A percentile compares a stretch with the other conserved stretches of the same genome.
Conservation (phyloP, 2,329 filamentous ascomycete genomes). For the Coniochaeta prunicola region DNA sequence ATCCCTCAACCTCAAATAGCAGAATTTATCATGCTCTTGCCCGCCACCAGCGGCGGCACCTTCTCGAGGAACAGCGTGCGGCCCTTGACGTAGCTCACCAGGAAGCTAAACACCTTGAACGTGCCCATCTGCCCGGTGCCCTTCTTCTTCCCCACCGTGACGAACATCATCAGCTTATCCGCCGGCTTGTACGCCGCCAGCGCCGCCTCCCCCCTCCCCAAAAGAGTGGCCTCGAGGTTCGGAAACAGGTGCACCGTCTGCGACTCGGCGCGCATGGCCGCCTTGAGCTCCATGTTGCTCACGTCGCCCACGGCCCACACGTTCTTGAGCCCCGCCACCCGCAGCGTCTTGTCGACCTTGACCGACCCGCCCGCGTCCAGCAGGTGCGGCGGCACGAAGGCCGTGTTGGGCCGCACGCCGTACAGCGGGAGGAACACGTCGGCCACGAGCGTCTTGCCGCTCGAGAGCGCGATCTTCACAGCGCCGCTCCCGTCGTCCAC, state of each 20-base stretch:
- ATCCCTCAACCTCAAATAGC: background rate
- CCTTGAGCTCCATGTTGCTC: slow-evolving; percentile 16
- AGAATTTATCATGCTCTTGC: background rate
- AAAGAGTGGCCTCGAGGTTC: slow-evolving; percentile 14
- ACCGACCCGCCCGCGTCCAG: slow-evolving; percentile 17
- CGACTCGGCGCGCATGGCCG: slow-evolving; percentile 12
- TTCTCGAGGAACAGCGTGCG: slow-evolving; percentile 1
- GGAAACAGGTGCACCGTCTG: slow-evolving; percentile 16
- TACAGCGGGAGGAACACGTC: slow-evolving; percentile 41
- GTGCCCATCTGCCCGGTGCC: slow-evolving; percentile 19
- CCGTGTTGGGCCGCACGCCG: slow-evolving; percentile 36
- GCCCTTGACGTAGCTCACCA: slow-evolving; percentile 16
- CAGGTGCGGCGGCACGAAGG: slow-evolving; percentile 17
- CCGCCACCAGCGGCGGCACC: background rate
- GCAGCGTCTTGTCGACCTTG: slow-evolving; percentile 15
- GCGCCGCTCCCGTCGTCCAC: slow-evolving; percentile 4
- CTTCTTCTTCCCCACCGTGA: slow-evolving; percentile 15
- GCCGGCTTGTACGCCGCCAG: slow-evolving; percentile 10
- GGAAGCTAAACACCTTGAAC: slow-evolving; percentile 12
- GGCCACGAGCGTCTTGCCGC: slow-evolving; percentile 23
- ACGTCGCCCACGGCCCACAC: slow-evolving; percentile 22
- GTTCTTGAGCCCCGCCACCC: slow-evolving; percentile 18
- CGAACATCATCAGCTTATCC: slow-evolving; percentile 10
- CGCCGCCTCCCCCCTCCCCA: slow-evolving; percentile 4
- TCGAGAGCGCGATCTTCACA: slow-evolving; percentile 2